Evolutionary conservation across 2,329 filamentous ascomycete species (phyloP), one percentile per base, ranked within the genome.

Genomic region (Thermoascus crustaceus): DNA sequence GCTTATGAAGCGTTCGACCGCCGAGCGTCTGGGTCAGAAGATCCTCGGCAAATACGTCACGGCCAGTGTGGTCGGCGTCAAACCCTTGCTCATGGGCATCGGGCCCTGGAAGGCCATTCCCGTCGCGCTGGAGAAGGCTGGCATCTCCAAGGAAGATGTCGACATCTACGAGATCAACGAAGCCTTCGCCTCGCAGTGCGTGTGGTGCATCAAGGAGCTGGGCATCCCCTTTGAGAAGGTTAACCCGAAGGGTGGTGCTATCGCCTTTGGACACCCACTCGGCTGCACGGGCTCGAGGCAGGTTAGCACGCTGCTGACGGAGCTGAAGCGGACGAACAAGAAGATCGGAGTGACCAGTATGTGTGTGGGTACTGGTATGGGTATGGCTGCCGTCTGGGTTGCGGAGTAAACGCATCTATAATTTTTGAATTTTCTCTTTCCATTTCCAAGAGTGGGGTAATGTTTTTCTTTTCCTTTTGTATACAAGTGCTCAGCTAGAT

Each of bases 141-240:
- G 88, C 41, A 78, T 98, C 51, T 72, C 71, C 58, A 85, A 81
- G 64, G 82, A 94, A 38, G 89, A 96, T 49, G 86, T 98, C 19
- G 91, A 96, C 60, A 89, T 96, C 56, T 96, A 77, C 56, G 91
- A 98, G 76, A 95, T 98, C 74, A 98, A 98, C 71, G 91, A 98
- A 75, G 91, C 91, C 1, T 98, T 98, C 62, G 91, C 91, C 20
- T 85, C 78, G 45, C 89, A 96, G 73, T 94, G 86, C 64, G 64
- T 96, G 47, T 96, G 84, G 83, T 95, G 87, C 63, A 78, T 85
- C 44, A 85, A 91, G 54, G 80, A 95, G 71, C 76, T 98, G 14
- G 82, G 81, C 29, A 67, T 98, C 18, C 83, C 86, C 35, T 58
- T 72, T 42, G 80, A 85, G 47, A 96, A 95, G 76, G 79, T 98